A percentile compares a stretch with the other conserved stretches of the same genome.
Evolutionary conservation across 345 rosid species (phyloP).

Genomic region (Eucalyptus viminalis): DNA sequence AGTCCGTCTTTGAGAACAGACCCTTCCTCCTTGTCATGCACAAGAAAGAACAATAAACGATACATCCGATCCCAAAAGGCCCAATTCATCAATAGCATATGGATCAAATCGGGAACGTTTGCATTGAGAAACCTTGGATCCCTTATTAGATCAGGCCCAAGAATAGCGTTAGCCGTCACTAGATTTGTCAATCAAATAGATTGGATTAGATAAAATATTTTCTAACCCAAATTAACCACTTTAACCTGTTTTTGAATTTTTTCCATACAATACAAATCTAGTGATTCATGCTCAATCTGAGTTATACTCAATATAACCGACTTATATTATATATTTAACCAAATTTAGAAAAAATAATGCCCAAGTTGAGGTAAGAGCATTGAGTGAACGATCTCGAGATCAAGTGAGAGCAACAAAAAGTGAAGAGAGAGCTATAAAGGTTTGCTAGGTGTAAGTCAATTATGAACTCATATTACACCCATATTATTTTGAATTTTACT

Average conservation of each 20-base stretch:
- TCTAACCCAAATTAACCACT: neutral
- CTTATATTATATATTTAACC: too few relatives aligned
- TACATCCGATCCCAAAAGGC: neutral
- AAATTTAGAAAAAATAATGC: too few relatives aligned
- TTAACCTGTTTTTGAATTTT: too few relatives aligned
- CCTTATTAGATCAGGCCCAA: neutral
- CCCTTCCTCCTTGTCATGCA: too few relatives aligned
- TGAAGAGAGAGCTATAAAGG: too few relatives aligned
- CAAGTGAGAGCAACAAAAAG: fast-evolving
- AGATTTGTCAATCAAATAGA: fast-evolving
- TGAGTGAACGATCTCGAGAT: neutral
- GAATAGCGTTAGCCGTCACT: fast-evolving
- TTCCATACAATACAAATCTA: too few relatives aligned
- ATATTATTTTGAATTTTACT: too few relatives aligned
- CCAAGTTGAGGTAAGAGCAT: neutral
- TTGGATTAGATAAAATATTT: fast-evolving
- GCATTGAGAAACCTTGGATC: neutral
- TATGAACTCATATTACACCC: neutral
- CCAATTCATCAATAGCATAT: neutral
- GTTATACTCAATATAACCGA: too few relatives aligned
- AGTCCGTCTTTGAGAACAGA: fast-evolving
- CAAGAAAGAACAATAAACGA: neutral
- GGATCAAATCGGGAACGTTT: neutral
- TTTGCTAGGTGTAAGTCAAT: neutral
- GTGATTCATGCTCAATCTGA: fast-evolving